These are phyloP conservation scores for Narthecium ossifragum DNA, from an alignment of 106 monocot genomes.

Conservation along the genomic window DNA sequence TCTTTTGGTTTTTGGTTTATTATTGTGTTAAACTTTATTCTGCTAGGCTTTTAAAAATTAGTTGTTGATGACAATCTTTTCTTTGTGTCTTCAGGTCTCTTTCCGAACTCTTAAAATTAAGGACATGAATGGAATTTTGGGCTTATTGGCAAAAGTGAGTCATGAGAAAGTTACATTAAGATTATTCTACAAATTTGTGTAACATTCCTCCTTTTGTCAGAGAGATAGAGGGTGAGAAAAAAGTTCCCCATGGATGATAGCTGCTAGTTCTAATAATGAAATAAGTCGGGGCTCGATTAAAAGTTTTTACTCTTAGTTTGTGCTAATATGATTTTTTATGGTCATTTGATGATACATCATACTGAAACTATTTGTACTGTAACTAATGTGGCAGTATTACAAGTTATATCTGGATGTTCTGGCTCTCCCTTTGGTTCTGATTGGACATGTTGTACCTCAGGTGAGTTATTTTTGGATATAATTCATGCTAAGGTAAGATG, in stretches of 20 bases:
- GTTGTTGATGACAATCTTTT: conserved; percentile 9
- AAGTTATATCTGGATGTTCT: conserved; percentile 87
- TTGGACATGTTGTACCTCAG: conserved; percentile 91
- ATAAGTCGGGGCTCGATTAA: no score
- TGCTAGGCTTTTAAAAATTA: not conserved
- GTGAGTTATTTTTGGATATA: conserved; percentile 21
- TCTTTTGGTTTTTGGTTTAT: not conserved
- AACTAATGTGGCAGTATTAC: conserved; percentile 71
- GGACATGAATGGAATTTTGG: conserved; percentile 53
- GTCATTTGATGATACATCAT: not conserved
- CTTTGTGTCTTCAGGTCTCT: conserved; percentile 52
- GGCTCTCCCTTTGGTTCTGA: conserved; percentile 66
- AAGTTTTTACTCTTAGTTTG: no score
- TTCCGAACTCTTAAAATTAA: conserved; percentile 51
- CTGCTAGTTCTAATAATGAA: not conserved
- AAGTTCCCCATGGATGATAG: no score
- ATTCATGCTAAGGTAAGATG: not conserved
- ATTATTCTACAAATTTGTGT: not conserved
- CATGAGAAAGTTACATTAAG: not conserved
- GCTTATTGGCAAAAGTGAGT: conserved; percentile 81
- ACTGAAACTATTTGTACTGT: conserved; percentile 2
- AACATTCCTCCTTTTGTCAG: no score
- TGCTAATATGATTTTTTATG: no score
- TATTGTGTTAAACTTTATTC: not conserved
- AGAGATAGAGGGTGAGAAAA: no score